Conservation (phyloP, 2,329 filamentous ascomycete species). For the Eurotiales sp. region DNA sequence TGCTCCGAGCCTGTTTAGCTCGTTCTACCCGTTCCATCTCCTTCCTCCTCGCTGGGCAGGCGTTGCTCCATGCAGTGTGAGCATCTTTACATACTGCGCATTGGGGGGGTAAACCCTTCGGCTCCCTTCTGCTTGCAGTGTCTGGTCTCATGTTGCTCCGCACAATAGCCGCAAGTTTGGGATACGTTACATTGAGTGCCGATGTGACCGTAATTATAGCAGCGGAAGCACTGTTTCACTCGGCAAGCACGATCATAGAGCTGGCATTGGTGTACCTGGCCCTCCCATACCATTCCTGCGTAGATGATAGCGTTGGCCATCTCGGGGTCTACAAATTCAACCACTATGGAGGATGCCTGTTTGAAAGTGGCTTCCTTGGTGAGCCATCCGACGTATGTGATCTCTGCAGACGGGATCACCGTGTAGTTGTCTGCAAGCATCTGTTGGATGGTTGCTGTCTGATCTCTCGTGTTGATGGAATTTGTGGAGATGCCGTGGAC, state of each 20-base stretch:
- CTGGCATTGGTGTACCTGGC: conserved; percentile 20
- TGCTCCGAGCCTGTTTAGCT: neutral
- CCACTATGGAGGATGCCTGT: conserved; percentile 21
- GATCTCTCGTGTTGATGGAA: conserved; percentile 26
- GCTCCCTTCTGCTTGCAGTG: conserved; percentile 19
- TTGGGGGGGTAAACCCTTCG: conserved; percentile 18
- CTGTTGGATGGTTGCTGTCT: conserved; percentile 21
- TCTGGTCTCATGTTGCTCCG: conserved; percentile 21
- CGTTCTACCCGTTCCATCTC: conserved; percentile 15
- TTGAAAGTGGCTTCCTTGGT: conserved; percentile 18
- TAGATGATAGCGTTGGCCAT: conserved; percentile 25
- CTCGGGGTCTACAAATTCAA: conserved; percentile 25
- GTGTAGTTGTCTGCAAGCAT: conserved; percentile 25
- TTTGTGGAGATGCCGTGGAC: conserved; percentile 24
- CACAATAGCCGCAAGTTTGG: conserved; percentile 24
- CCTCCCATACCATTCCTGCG: conserved; percentile 21
- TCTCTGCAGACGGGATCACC: conserved; percentile 22
- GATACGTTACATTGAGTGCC: conserved; percentile 20
- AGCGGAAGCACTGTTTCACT: conserved; percentile 26
- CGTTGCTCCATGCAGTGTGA: conserved; percentile 25
- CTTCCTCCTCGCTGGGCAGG: conserved; percentile 23
- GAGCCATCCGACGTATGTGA: conserved; percentile 25
- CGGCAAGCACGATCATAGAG: conserved; percentile 24
- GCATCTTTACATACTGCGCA: conserved; percentile 24
- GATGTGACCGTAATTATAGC: conserved; percentile 24